These are phyloP conservation scores for Fragaria iinumae DNA, from an alignment of 306 rosid species.

Conservation along the genomic window DNA sequence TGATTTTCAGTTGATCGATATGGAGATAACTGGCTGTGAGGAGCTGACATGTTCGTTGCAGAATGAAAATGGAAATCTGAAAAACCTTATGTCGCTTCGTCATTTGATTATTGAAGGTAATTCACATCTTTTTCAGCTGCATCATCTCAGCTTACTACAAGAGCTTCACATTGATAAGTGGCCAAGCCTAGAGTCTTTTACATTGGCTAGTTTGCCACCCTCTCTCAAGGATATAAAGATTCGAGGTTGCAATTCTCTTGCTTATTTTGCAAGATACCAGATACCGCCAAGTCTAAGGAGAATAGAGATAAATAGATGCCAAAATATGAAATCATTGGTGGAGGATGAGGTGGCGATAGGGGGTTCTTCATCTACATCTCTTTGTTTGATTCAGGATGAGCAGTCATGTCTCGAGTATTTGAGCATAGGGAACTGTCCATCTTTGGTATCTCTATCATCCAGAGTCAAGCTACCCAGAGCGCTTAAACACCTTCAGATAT, in stretches of 20 bases:
- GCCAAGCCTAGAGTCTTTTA: background rate
- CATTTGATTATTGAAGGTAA: background rate
- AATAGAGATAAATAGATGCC: background rate
- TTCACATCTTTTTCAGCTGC: background rate
- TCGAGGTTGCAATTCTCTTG: background rate
- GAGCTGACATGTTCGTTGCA: background rate
- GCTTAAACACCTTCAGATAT: slow-evolving; percentile 1
- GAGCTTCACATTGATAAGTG: background rate
- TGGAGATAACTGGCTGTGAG: background rate
- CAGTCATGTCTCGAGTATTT: slow-evolving; percentile 19
- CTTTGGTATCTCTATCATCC: slow-evolving; percentile 24
- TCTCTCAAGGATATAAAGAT: slow-evolving; percentile 1
- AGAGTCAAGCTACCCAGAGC: slow-evolving; percentile 27
- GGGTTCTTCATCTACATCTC: background rate
- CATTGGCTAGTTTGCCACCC: background rate
- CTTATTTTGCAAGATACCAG: background rate
- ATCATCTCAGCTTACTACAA: background rate
- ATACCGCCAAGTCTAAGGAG: background rate
- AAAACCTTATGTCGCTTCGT: background rate
- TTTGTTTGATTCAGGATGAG: background rate
- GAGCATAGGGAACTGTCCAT: slow-evolving; percentile 32
- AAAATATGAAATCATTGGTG: slow-evolving; percentile 12
- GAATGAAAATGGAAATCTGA: background rate
- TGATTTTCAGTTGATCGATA: background rate
- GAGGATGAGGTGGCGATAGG: background rate